Evolutionary conservation across 305 asterid genomes (phyloP), one percentile per base, ranked within the genome.

Genomic region (Nicotiana rustica): DNA sequence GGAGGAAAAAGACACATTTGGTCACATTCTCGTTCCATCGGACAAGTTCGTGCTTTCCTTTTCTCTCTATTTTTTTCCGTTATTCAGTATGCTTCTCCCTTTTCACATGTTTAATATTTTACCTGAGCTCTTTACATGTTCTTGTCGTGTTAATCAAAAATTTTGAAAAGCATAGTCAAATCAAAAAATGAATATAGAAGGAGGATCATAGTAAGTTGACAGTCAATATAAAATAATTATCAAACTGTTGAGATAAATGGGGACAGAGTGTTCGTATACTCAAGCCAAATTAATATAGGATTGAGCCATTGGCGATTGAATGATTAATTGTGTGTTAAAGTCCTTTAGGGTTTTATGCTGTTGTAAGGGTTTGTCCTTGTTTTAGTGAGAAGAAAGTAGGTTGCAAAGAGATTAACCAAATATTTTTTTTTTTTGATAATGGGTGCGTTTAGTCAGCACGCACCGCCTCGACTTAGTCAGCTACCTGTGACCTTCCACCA

Each of bases 1-100:
- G 81, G 97, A 94, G 84, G 99, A 96, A 84, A 86, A 90, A 76
- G 99, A 93, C 82, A 94, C 97, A 19, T 96, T 96, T 83, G 97
- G 98, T 64, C 97, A 94, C 77, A 96, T 94, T 88, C 92, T 86
- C 67, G 98, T 94, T 66, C 97, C 94, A 3, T 82, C 91, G 18
- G 92, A 94, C 87, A 93, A 88, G 97, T 96, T 3, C 59, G 91
- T 88, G 33, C 66, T 57, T 31, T 62, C 41, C 83, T 21, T 75
- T 64, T 80, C 52, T 78, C 7, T 38, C 31, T 38, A 1, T 38
- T 59, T 52, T 0, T 41, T 73, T 18, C 1, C 31, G 64, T 14
- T 19, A 65, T 25, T 44, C 25, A 64, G 21, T 25, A 41, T 7
- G 8, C 10, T 62, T 52, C 12, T 47, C 18, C 38, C 47, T 29